Conservation (phyloP, 139 green algal genomes). For the Nannochloris sp. region DNA sequence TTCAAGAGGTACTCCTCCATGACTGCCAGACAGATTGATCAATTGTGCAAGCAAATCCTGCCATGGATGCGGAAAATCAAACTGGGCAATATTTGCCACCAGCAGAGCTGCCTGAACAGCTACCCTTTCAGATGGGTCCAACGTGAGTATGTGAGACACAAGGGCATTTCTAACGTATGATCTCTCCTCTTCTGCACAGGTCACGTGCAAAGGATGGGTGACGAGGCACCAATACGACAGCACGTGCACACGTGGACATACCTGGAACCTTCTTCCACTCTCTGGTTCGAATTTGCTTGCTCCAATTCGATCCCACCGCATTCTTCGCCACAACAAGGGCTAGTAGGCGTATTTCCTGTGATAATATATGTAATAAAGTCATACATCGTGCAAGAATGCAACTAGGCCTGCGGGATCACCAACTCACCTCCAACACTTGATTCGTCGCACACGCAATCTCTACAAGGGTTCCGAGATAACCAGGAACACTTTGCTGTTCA, state of each 20-base stretch:
- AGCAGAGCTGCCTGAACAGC: constrained; percentile 59
- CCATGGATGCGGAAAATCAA: constrained; percentile 47
- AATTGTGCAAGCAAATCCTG: constrained; percentile 1
- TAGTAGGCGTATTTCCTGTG: constrained; percentile 57
- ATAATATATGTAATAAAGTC: not conserved
- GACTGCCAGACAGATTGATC: constrained; percentile 12
- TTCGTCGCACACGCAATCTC: constrained; percentile 23
- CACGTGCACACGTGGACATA: too few species aligned
- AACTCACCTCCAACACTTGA: constrained; percentile 2
- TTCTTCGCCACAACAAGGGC: constrained; percentile 74
- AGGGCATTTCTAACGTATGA: constrained; percentile 33
- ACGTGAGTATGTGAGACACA: constrained; percentile 34
- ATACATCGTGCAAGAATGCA: not conserved
- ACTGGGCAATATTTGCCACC: constrained; percentile 63
- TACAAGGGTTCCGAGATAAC: not conserved
- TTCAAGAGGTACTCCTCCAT: constrained; percentile 6
- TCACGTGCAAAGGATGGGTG: too few species aligned
- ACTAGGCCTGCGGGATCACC: not conserved
- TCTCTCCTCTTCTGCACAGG: constrained; percentile 45
- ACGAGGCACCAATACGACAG: too few species aligned
- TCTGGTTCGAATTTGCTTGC: constrained; percentile 63
- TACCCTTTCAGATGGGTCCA: constrained; percentile 41
- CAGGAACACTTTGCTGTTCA: not conserved
- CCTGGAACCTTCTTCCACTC: constrained; percentile 38
- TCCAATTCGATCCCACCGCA: constrained; percentile 61